Evolutionary conservation across 768 basidiomycete genomes (phyloP).

Genomic region (Artomyces pyxidatus): DNA sequence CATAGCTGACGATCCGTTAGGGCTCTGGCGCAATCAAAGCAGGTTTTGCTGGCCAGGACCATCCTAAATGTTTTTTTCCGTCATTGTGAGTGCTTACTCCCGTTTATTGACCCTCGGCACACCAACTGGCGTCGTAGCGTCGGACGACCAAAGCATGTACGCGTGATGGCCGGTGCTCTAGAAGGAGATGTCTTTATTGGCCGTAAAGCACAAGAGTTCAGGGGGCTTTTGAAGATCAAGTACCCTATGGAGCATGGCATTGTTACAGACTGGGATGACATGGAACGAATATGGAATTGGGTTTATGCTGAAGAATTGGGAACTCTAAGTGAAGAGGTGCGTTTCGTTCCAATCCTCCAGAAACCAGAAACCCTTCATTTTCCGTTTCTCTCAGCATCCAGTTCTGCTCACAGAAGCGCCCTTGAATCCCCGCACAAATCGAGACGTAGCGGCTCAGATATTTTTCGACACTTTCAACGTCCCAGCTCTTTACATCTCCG

Average conservation of each 20-base stretch:
- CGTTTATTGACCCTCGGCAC: constrained; percentile 4
- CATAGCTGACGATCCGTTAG: constrained; percentile 35
- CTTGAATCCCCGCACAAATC: constrained; percentile 91
- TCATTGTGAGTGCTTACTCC: constrained; percentile 75
- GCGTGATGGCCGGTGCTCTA: constrained; percentile 95
- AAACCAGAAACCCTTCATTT: too few species aligned
- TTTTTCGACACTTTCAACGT: constrained; percentile 99
- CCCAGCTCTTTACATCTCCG: constrained; percentile 91
- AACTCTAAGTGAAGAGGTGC: constrained; percentile 93
- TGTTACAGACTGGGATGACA: constrained; percentile 99
- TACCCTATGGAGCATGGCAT: constrained; percentile 99
- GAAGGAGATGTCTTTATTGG: constrained; percentile 98
- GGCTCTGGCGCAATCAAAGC: constrained; percentile 99
- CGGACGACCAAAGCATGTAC: constrained; percentile 93
- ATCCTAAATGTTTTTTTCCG: constrained; percentile 99
- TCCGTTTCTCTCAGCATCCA: constrained; percentile 95
- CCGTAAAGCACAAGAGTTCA: constrained; percentile 87
- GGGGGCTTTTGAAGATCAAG: constrained; percentile 94
- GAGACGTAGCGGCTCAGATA: constrained; percentile 95
- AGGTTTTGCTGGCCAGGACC: constrained; percentile 97
- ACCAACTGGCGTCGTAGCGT: constrained; percentile 42
- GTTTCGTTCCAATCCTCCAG: constrained; percentile 16
- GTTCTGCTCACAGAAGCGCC: constrained; percentile 97
- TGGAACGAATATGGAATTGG: constrained; percentile 99
- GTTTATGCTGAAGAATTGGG: constrained; percentile 94